phyloP scores from a whole-genome alignment of 441 rosid genomes.

The Pelargonium exstipulatum region DNA sequence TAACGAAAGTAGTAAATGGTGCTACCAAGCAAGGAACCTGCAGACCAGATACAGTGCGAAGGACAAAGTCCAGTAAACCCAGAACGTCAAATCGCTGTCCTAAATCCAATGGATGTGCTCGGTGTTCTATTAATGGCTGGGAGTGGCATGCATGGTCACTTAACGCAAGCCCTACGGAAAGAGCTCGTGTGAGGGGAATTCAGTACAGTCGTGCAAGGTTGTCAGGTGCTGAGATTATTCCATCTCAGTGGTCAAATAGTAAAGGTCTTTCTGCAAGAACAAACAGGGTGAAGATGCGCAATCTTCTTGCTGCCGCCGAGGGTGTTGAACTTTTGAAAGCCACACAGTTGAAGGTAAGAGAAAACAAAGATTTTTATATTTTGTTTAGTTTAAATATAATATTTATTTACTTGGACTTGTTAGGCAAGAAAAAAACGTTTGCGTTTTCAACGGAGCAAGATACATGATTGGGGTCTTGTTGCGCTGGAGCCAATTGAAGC shows the following conservation, averaged over 20 bases:
- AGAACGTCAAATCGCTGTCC: slow-evolving; percentile 46
- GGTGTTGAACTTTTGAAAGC: slow-evolving; percentile 93
- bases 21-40: slow-evolving; percentile 31
- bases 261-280: slow-evolving; percentile 95
- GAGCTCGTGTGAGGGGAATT: slow-evolving; percentile 70
- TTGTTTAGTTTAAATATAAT: slow-evolving; percentile 7
- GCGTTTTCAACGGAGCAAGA: slow-evolving; percentile 89
- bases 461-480: slow-evolving; percentile 99
- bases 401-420: slow-evolving; percentile 21
- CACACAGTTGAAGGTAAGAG: slow-evolving; percentile 81
- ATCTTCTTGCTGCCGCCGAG: slow-evolving; percentile 96
- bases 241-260: slow-evolving; percentile 39
- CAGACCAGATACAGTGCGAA: slow-evolving; percentile 29
- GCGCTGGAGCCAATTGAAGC: slow-evolving; percentile 95
- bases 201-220: slow-evolving; percentile 36
- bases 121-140: slow-evolving; percentile 88
- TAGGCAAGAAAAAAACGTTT: slow-evolving; percentile 93
- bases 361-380: slow-evolving; percentile 18
- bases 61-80: slow-evolving; percentile 34
- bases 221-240: slow-evolving; percentile 45
- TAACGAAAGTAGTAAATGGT: slow-evolving; percentile 33
- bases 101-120: slow-evolving; percentile 82
- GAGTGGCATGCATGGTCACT: slow-evolving; percentile 90
- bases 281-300: slow-evolving; percentile 89
- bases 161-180: slow-evolving; percentile 73